These are phyloP conservation scores for Paradendryphiella salina DNA, from an alignment of 2,329 filamentous ascomycete genomes.

Conservation along the genomic window DNA sequence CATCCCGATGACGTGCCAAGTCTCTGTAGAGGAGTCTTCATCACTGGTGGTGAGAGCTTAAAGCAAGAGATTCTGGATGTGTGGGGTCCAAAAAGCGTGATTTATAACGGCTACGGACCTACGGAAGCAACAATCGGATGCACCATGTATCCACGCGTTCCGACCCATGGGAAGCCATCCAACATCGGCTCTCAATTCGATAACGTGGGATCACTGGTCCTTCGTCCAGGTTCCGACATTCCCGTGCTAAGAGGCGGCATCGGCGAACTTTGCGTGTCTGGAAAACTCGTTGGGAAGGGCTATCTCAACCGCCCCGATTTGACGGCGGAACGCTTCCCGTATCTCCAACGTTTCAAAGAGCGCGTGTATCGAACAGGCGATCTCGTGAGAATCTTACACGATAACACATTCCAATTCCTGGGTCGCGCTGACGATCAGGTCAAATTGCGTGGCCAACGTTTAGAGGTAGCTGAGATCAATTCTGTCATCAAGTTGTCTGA, in stretches of 20 bases:
- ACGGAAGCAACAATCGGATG: slow-evolving; percentile 93
- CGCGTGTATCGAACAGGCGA: slow-evolving; percentile 85
- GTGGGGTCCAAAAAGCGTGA: slow-evolving; percentile 78
- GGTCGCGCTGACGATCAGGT: slow-evolving; percentile 90
- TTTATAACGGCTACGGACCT: slow-evolving; percentile 89
- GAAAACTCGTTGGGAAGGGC: slow-evolving; percentile 83
- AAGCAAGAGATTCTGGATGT: slow-evolving; percentile 85
- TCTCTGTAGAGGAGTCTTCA: slow-evolving; percentile 82
- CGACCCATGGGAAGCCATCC: slow-evolving; percentile 73
- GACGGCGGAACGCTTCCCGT: slow-evolving; percentile 75
- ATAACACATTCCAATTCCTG: slow-evolving; percentile 83
- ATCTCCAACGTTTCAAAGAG: slow-evolving; percentile 53
- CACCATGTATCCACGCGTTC: slow-evolving; percentile 84
- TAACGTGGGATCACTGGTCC: slow-evolving; percentile 83
- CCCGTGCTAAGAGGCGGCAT: slow-evolving; percentile 78
- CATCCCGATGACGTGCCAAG: slow-evolving; percentile 79
- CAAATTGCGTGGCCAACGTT: slow-evolving; percentile 83
- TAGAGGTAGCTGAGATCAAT: slow-evolving; percentile 92
- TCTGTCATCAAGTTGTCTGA: slow-evolving; percentile 71
- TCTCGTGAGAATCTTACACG: slow-evolving; percentile 76
- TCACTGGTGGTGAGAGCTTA: slow-evolving; percentile 86
- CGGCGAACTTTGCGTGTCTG: slow-evolving; percentile 87
- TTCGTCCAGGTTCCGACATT: slow-evolving; percentile 67
- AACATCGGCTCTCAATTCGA: slow-evolving; percentile 88
- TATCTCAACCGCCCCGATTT: slow-evolving; percentile 82